A percentile compares a stretch with the other conserved stretches of the same genome.
Conservation (phyloP, 768 basidiomycete species). For the Leccinum variicolor region DNA sequence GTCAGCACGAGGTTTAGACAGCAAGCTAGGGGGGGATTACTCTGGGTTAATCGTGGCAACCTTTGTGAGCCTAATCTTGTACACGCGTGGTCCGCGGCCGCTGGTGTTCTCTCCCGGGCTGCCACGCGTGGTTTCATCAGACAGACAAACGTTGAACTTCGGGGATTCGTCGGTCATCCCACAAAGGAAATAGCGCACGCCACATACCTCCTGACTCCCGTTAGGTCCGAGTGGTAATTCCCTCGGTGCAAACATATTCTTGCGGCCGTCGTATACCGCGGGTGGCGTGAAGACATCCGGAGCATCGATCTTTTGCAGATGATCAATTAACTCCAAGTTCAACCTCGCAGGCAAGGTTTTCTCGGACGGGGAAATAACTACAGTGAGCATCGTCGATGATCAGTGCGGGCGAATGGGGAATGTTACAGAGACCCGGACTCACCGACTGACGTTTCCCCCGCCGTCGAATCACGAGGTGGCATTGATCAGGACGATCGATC, state of each 20-base stretch:
- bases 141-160: conserved; percentile 62
- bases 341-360: conserved; percentile 63
- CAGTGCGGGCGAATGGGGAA: conserved; percentile 1
- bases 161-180: conserved; percentile 1
- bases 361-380: conserved; percentile 66
- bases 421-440: neutral
- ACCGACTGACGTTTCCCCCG: conserved; percentile 18
- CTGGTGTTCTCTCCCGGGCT: conserved; percentile 32
- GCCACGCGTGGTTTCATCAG: conserved; percentile 34
- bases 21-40: conserved; percentile 27
- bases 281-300: conserved; percentile 70
- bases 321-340: conserved; percentile 68
- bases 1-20: conserved; percentile 21
- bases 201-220: conserved; percentile 49
- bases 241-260: conserved; percentile 66
- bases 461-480: neutral
- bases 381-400: conserved; percentile 9
- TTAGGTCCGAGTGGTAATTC: conserved; percentile 56
- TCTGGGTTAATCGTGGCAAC: conserved; percentile 60
- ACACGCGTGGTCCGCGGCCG: conserved; percentile 54
- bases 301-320: conserved; percentile 54
- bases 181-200: neutral
- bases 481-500: conserved; percentile 22
- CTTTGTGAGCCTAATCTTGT: conserved; percentile 58
- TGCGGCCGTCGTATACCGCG: conserved; percentile 76